Base-by-base conservation (phyloP, 2,329 filamentous ascomycete species). In the Apiospora sp. region DNA sequence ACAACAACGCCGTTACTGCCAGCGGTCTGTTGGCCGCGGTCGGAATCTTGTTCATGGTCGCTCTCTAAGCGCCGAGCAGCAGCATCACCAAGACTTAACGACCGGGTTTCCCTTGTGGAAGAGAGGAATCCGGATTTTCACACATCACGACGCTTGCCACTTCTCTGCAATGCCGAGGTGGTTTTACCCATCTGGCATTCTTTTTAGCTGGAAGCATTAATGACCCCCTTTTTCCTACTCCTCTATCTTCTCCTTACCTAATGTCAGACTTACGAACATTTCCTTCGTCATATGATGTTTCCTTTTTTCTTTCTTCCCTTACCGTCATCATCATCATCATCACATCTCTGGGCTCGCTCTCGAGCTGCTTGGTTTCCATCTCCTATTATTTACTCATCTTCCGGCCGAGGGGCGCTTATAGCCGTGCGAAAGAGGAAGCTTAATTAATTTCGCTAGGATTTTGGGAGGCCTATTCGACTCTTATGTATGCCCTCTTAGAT, bases 351-450 rank as follows among this genome's bases (percentile, higher is more conserved):
- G 30, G 58, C 58, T 64, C 58, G 34, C 58, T 41, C 58, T 64
- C 58, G 58, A 64, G 58, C 58, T 41, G 58, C 19, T 64, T 58
- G 51, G 7, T 37, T n/a, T 61, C 19, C 22, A 48, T 49, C 22
- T 12, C 48, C 16, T 10, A 34, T 16, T 2, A 6, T 34, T 58
- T 27, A 44, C 12, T 41, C 37, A 41, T 41, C 37, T 44, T 61
- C 16, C 14, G 16, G 54, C 30, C 30, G 19, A 24, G 58, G 34
- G 58, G 34, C 58, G 19, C 37, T 14, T 41, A 61, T 37, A 61
- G 16, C 54, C 54, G 22, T 34, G 10, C 30, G 2, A 37, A 30
- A 16, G 10, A 30, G 27, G 27, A 37, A 37, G 16, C 16, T 22
- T 61, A 37, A 61, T 61, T 27, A 51, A 24, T 24, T 24, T 41